Conservation (phyloP, 352 stramenopile species). For the Globisporangium abappressorium region DNA sequence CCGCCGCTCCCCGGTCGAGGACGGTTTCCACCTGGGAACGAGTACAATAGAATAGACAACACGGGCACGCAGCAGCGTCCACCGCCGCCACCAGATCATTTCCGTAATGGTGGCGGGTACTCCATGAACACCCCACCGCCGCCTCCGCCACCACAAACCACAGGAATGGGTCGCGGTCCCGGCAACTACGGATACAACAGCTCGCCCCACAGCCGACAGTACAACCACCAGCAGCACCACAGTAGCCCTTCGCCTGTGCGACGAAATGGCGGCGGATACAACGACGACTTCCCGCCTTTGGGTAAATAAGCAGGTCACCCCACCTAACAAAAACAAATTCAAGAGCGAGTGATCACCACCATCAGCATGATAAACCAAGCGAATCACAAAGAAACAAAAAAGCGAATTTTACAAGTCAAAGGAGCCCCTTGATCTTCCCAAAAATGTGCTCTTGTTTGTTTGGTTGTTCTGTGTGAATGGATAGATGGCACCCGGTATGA, state of each 20-base stretch:
- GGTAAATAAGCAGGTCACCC: constrained; percentile 40
- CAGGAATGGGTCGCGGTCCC: constrained; percentile 13
- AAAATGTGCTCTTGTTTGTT: not conserved
- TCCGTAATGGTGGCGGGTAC: constrained; percentile 25
- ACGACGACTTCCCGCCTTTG: constrained; percentile 73
- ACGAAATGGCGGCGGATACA: constrained; percentile 34
- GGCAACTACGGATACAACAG: constrained; percentile 6
- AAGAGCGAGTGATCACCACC: not conserved
- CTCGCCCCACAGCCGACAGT: constrained; percentile 11
- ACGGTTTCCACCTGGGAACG: constrained; percentile 21
- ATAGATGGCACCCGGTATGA: not conserved
- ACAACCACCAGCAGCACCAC: constrained; percentile 7
- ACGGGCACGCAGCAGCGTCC: constrained; percentile 20
- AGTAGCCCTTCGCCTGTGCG: constrained; percentile 18
- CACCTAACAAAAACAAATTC: not conserved
- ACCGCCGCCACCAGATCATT: constrained; percentile 40
- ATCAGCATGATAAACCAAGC: not conserved
- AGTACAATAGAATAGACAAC: constrained; percentile 68
- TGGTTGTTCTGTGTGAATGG: not conserved
- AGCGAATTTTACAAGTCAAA: not conserved
- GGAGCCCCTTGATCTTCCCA: not conserved
- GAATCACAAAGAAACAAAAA: not conserved
- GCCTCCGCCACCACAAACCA: constrained; percentile 20
- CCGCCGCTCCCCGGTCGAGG: constrained; percentile 30
- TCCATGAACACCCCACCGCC: constrained; percentile 33